Conservation (phyloP, 2,329 filamentous ascomycete species). For the Pseudopithomyces chartarum region DNA sequence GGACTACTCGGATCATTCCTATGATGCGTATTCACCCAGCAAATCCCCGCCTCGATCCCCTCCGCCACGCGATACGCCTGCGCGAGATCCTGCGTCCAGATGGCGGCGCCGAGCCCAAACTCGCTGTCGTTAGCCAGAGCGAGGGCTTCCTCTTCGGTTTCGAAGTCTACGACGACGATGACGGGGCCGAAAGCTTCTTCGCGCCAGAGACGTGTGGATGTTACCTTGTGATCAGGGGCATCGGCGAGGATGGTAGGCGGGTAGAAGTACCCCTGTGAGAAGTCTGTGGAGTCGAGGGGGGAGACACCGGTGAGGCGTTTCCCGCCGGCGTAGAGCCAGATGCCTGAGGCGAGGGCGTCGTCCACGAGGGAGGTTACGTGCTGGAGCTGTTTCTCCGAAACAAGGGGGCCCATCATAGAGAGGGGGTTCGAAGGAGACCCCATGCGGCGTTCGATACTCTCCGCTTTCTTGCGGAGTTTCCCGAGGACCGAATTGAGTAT, state of each 20-base stretch:
- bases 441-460: slow-evolving; percentile 60
- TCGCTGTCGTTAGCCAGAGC: slow-evolving; percentile 55
- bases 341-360: slow-evolving; percentile 44
- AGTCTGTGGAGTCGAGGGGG: slow-evolving; percentile 56
- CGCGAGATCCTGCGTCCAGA: slow-evolving; percentile 57
- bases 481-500: slow-evolving; percentile 48
- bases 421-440: slow-evolving; percentile 61
- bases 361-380: slow-evolving; percentile 46
- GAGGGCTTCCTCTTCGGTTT: slow-evolving; percentile 54
- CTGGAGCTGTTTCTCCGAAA: slow-evolving; percentile 58
- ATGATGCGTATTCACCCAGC: slow-evolving; percentile 63
- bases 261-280: slow-evolving; percentile 58
- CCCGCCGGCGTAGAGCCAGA: slow-evolving; percentile 54
- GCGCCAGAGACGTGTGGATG: slow-evolving; percentile 45
- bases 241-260: slow-evolving; percentile 51
- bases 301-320: slow-evolving; percentile 55
- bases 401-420: slow-evolving; percentile 68
- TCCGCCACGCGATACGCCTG: slow-evolving; percentile 55
- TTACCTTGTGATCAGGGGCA: slow-evolving; percentile 34
- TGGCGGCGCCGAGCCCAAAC: slow-evolving; percentile 56
- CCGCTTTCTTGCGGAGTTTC: slow-evolving; percentile 49
- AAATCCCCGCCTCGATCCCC: slow-evolving; percentile 55
- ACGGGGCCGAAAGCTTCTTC: slow-evolving; percentile 60
- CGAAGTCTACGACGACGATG: slow-evolving; percentile 55
- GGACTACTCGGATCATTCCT: slow-evolving; percentile 74